phyloP scores from a whole-genome alignment of 2,329 filamentous ascomycete species.

The Neopestalotiopsis sp. region DNA sequence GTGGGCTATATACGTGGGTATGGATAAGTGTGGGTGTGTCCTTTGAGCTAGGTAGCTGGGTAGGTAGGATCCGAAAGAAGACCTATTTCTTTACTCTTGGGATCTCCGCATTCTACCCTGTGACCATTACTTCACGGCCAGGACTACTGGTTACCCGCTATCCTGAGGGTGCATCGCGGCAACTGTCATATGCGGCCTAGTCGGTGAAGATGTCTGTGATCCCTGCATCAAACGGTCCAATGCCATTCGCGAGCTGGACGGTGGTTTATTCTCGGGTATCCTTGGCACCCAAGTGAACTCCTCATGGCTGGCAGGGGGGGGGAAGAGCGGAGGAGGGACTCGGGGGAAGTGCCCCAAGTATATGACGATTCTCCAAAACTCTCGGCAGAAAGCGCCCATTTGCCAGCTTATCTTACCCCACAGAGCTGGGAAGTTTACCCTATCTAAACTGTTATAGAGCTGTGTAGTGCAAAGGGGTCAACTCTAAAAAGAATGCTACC shows the following conservation, averaged over 20 bases:
- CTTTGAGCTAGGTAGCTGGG: neutral
- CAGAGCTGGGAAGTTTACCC: neutral
- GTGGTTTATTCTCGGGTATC: neutral
- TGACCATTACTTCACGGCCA: conserved; percentile 1
- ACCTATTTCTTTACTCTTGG: neutral
- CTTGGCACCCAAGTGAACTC: neutral
- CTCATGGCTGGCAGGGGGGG: neutral
- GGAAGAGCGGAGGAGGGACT: neutral
- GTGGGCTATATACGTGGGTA: neutral
- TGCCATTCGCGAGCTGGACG: neutral
- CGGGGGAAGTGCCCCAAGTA: neutral
- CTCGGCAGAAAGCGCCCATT: neutral
- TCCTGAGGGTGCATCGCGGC: conserved; percentile 7
- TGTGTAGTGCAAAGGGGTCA: neutral
- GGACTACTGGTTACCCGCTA: neutral
- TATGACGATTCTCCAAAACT: conserved; percentile 1
- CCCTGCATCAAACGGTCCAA: neutral
- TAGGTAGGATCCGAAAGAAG: neutral
- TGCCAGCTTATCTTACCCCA: neutral
- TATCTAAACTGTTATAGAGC: neutral
- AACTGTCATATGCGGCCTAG: conserved; percentile 9
- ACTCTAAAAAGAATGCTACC: neutral
- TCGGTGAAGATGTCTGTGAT: neutral
- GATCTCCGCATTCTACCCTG: neutral
- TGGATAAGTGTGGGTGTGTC: neutral